Base-by-base conservation (phyloP, 2,329 filamentous ascomycete species). In the Cladophialophora exuberans region DNA sequence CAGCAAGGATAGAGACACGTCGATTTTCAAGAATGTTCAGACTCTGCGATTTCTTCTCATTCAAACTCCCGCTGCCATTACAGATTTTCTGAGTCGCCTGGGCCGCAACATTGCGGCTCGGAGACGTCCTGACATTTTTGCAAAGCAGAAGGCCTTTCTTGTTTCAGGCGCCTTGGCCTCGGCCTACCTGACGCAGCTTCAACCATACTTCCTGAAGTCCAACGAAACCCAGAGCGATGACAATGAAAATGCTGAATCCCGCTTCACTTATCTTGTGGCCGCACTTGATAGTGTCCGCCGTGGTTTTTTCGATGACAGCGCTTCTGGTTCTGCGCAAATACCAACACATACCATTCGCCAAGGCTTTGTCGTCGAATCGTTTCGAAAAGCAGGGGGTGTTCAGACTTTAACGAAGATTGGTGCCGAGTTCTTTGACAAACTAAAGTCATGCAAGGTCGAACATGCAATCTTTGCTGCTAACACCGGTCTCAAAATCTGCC, bases 1-100 rank as follows among this genome's bases (percentile, higher is more conserved):
- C 20, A 64, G 65, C 23, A 65, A 63, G 41, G 69, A 72, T 49
- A 66, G 70, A 33, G 66, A 69, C 23, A 67, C 58, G 38, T 69
- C 75, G 26, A 72, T 77, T 39, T 86, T 86, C 69, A 84, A 88
- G 68, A 99, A 97, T 69, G 90, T 87, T 35, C 84, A 88, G 67
- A 86, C 83, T 10, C 78, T 97, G 39, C 83, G 87, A 31, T 86
- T 86, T 62, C 77, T 97, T 9, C 79, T 97, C 10, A 87, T 88
- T 65, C 86, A 89, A 28, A 82, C 95, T 64, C 86, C 92, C 18
- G 85, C 85, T 6, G 86, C 87, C 2, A 87, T 92, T n/a, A 88
- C 90, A 15, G 86, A 88, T 0, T 88, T 97, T 63, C 88, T 96
- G 67, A 90, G 96, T 66, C 87, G 85, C 1, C 76, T 97, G 38